Evolutionary conservation across 306 rosid genomes (phyloP), one percentile per base, ranked within the genome.

Genomic region (Purshia tridentata): DNA sequence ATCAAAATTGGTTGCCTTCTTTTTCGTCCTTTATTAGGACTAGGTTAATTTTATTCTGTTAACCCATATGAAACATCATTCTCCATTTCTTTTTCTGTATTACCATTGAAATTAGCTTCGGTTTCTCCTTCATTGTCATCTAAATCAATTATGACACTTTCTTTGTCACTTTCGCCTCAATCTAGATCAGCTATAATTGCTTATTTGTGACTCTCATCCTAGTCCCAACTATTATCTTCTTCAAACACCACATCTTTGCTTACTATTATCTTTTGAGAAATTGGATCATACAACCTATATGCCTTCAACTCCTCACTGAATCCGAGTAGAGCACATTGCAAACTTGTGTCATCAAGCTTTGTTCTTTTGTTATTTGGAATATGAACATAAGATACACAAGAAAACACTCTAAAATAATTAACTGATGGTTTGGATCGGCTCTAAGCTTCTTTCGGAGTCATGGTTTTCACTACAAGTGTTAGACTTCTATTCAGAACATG

Each of bases 271-370:
- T 8, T 65, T 0, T 66, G 9, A 5, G 55, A 20, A 7, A 3
- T 6, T 12, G 41, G 70, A 45, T 65, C 40, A 66, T 45, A 66
- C 0, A 66, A 40, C 2, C 54, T 8, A 19, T 48, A 66, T 0
- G 56, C 55, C 39, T 67, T 68, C 3, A 46, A 50, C 46, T 48
- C 59, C 22, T 5, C 59, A 68, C 72, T 49, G 10, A 50, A 20
- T 67, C 59, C 22, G 1, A 68, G 10, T 29, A 68, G 9, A 23
- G 48, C 58, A 67, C 57, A 15, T 4, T 58, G 48, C 44, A 67
- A 12, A 29, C 72, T 67, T 45, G 48, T 67, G 8, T 49, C 47
- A 19, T 67, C 29, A 6, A 67, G 59, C 60, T 49, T 67, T 6
- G 22, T 49, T 13, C 46, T 35, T 6, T 23, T 67, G 15, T 23